Percentiles rank a stretch among this genome's conserved stretches.
Conservation (phyloP, 441 rosid genomes). For the Biscutella auriculata region DNA sequence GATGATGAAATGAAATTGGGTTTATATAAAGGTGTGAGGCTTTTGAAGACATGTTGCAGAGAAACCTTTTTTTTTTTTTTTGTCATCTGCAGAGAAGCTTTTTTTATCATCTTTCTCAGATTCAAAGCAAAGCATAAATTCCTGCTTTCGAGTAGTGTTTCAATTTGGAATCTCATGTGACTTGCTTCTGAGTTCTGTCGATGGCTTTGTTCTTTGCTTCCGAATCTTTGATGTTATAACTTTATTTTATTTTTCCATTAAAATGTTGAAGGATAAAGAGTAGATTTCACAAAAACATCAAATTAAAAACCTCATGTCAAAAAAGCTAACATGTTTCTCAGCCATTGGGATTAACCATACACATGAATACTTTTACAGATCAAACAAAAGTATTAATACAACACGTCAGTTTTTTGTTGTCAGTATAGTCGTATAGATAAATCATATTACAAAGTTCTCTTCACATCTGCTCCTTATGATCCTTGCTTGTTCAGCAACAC, state of each 20-base stretch:
- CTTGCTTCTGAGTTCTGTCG: slow-evolving; percentile 7
- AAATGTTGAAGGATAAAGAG: neutral
- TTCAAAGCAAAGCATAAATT: slow-evolving; percentile 65
- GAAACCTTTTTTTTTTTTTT: too few relatives aligned
- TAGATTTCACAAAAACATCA: neutral
- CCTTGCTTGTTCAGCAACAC: slow-evolving; percentile 14
- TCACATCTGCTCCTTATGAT: slow-evolving; percentile 16
- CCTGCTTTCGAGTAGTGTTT: slow-evolving; percentile 12
- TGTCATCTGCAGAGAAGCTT: too few relatives aligned
- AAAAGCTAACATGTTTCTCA: slow-evolving; percentile 13
- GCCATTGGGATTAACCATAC: slow-evolving; percentile 1
- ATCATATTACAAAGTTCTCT: slow-evolving; percentile 15
- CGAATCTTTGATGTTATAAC: neutral
- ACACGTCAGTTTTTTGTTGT: neutral
- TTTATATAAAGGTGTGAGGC: slow-evolving; percentile 42
- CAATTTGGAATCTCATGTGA: slow-evolving; percentile 22
- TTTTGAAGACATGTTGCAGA: slow-evolving; percentile 32
- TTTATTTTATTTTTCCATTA: neutral
- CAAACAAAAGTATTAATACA: slow-evolving; percentile 25
- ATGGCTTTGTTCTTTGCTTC: slow-evolving; percentile 21
- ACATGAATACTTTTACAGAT: slow-evolving; percentile 15
- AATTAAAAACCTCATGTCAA: slow-evolving; percentile 11
- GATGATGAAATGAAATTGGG: slow-evolving; percentile 21
- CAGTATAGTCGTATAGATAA: slow-evolving; percentile 6
- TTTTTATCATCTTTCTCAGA: slow-evolving; percentile 32